A percentile compares a stretch with the other conserved stretches of the same genome.
Conservation (phyloP, 208 protist genomes). For the Leishmania amazonensis region DNA sequence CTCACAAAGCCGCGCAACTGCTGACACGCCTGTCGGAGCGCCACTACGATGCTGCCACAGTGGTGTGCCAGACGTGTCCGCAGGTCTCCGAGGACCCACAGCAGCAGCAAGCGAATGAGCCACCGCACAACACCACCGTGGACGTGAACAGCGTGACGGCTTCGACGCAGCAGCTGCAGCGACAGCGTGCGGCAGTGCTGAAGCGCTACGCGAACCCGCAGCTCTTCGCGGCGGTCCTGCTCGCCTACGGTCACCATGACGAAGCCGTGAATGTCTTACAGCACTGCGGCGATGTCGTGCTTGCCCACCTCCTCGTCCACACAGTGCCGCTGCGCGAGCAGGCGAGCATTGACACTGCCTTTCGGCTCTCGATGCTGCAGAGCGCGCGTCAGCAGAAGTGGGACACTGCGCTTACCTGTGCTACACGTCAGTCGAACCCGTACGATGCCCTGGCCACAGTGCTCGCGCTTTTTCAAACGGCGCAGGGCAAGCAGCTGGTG, state of each 20-base stretch:
- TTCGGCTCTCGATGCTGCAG: slow-evolving; percentile 77
- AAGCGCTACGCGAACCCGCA: slow-evolving; percentile 56
- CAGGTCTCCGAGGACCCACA: slow-evolving; percentile 41
- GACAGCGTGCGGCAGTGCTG: slow-evolving; percentile 39
- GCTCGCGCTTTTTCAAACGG: slow-evolving; percentile 73
- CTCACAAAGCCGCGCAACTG: slow-evolving; percentile 59
- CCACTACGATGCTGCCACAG: slow-evolving; percentile 58
- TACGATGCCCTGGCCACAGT: slow-evolving; percentile 79
- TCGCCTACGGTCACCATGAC: slow-evolving; percentile 70
- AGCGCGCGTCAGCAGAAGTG: slow-evolving; percentile 65
- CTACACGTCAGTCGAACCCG: slow-evolving; percentile 69
- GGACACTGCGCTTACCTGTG: slow-evolving; percentile 78
- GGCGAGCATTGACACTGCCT: slow-evolving; percentile 77
- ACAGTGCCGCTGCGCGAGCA: slow-evolving; percentile 81
- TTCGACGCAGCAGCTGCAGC: slow-evolving; percentile 43
- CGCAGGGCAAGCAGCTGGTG: slow-evolving; percentile 48
- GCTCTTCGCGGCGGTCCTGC: slow-evolving; percentile 61
- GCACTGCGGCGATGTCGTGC: slow-evolving; percentile 58
- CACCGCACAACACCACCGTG: slow-evolving; percentile 59
- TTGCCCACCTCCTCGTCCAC: slow-evolving; percentile 80
- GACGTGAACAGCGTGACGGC: slow-evolving; percentile 55
- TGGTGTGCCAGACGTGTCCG: slow-evolving; percentile 69
- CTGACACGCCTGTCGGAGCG: slow-evolving; percentile 41
- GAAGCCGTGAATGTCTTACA: slow-evolving; percentile 67
- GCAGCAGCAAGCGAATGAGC: slow-evolving; percentile 31